Evolutionary conservation across 768 basidiomycete species (phyloP), one percentile per base, ranked within the genome.

Genomic region (Exidia glandulosa): DNA sequence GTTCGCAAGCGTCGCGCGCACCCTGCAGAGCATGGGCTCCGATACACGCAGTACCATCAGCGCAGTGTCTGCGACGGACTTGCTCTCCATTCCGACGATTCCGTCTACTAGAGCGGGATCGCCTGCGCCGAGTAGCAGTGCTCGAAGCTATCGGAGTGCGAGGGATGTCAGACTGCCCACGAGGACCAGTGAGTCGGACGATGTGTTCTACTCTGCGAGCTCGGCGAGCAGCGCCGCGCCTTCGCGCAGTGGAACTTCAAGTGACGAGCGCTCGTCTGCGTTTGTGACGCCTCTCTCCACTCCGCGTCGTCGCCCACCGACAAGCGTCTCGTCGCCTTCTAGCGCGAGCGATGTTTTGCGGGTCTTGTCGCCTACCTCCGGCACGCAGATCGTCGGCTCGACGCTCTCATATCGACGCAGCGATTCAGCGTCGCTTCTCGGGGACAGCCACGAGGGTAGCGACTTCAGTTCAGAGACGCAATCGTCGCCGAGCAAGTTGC

Each of bases 351-450:
- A 54, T 0, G 25, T 31, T 25, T 27, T 54, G 12, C 50, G 50
- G 7, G 50, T 54, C 1, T 30, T 63, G 7, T 50, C 62, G 27
- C 47, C 62, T 7, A 62, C 34, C 55, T 60, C 58, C 23, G 75
- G 72, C 10, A 84, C 82, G 0, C 73, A 79, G 32, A 68, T 79
- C 29, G 69, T 76, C 3, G 66, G 81, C 0, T 82, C 83, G 0
- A 79, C 81, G 2, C 65, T 82, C 32, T 81, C 81, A 0, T 79
- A 77, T 57, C 71, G 80, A 6, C 71, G 81, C 12, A 76, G 80
- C 9, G 76, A 78, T 23, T 81, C 82, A 13, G 77, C 77, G 1
- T 85, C 85, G 1, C 77, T 80, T 58, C 70, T 83, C 6, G 80
- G 81, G 1, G 81, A 83, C 62, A 82, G 82, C 6, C 79, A 80